A percentile compares a stretch with the other conserved stretches of the same genome.
These are phyloP conservation scores for Hypomyces rosellus DNA, from an alignment of 2,329 filamentous ascomycete species.

Conservation along the genomic window DNA sequence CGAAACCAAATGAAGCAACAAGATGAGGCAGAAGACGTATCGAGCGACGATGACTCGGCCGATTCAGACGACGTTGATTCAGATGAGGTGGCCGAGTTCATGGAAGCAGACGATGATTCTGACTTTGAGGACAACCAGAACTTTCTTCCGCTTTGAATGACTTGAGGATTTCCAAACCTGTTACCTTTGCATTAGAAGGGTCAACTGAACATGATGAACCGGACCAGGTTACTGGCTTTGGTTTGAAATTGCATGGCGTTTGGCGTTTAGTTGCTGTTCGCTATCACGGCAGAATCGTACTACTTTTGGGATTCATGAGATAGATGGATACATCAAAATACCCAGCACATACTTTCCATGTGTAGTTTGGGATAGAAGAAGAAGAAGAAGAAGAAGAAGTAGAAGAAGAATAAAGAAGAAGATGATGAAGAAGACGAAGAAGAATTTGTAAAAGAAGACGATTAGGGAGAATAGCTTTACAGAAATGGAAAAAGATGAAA, in stretches of 20 bases:
- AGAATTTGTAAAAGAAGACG: conserved; percentile 11
- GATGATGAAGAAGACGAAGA: conserved; percentile 9
- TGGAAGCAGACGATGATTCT: conserved; percentile 49
- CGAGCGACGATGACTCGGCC: conserved; percentile 68
- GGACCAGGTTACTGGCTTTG: neutral
- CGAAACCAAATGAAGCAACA: conserved; percentile 58
- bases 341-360: conserved; percentile 1
- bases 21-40: conserved; percentile 60
- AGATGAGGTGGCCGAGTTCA: conserved; percentile 63
- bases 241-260: neutral
- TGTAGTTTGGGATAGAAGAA: neutral
- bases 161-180: neutral
- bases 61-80: conserved; percentile 76
- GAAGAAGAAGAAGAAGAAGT: conserved; percentile 5
- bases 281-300: neutral
- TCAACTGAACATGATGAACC: neutral
- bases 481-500: neutral
- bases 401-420: conserved; percentile 9
- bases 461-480: conserved; percentile 7
- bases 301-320: neutral
- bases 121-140: conserved; percentile 54
- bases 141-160: conserved; percentile 42
- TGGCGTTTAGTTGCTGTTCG: neutral
- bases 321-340: conserved; percentile 5
- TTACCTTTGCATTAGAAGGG: neutral